Evolutionary conservation across 2,329 filamentous ascomycete genomes (phyloP).

Genomic region (Plenodomus lindquistii): DNA sequence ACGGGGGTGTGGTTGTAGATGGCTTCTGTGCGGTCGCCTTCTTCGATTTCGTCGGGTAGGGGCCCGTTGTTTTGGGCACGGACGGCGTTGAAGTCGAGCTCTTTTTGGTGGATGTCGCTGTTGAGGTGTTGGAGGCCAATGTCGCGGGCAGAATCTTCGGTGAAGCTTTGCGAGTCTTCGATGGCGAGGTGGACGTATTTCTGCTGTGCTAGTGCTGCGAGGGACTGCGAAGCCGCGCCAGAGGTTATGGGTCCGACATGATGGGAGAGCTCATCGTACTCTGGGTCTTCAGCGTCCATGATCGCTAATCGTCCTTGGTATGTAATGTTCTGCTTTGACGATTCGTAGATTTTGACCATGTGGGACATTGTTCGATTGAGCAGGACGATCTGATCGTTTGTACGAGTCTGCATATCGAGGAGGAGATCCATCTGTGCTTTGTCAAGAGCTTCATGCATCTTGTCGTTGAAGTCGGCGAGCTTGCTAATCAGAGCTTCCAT

Average conservation of each 20-base stretch:
- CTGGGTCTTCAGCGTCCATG: slow-evolving; percentile 22
- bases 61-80: slow-evolving; percentile 15
- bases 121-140: slow-evolving; percentile 28
- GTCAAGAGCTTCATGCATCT: slow-evolving; percentile 41
- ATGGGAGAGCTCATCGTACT: slow-evolving; percentile 15
- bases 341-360: slow-evolving; percentile 38
- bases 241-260: slow-evolving; percentile 1
- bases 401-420: slow-evolving; percentile 34
- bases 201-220: slow-evolving; percentile 40
- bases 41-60: slow-evolving; percentile 21
- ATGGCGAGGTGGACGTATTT: slow-evolving; percentile 43
- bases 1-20: slow-evolving; percentile 28
- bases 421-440: slow-evolving; percentile 34
- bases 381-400: slow-evolving; percentile 44
- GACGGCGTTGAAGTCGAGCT: slow-evolving; percentile 18
- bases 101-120: slow-evolving; percentile 11
- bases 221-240: slow-evolving; percentile 17
- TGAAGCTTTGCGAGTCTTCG: slow-evolving; percentile 29
- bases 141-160: slow-evolving; percentile 26
- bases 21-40: slow-evolving; percentile 36
- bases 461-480: slow-evolving; percentile 42
- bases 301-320: slow-evolving; percentile 14
- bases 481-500: slow-evolving; percentile 38
- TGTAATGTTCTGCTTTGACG: slow-evolving; percentile 6
- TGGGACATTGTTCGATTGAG: slow-evolving; percentile 41